Percentiles rank a stretch among this genome's conserved stretches.
Conservation (phyloP, 805 yeast genomes). For the Nakazawaea molendinolei region DNA sequence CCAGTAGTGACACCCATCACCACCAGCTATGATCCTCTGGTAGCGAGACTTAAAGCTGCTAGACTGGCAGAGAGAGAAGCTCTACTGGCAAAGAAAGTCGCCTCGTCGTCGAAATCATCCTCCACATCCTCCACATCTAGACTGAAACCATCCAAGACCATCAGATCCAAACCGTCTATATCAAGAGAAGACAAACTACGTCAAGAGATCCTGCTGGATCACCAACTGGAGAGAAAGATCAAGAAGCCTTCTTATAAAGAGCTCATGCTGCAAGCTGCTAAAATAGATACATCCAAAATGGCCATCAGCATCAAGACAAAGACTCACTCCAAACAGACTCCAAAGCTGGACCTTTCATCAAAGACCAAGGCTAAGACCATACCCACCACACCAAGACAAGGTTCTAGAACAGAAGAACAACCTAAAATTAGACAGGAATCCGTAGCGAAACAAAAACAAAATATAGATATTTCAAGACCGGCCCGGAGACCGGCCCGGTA, state of each 20-base stretch:
- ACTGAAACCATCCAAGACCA: slow-evolving; percentile 8
- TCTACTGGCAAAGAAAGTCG: slow-evolving; percentile 24
- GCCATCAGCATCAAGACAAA: slow-evolving; percentile 26
- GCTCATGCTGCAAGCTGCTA: slow-evolving; percentile 61
- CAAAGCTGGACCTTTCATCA: not conserved
- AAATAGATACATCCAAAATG: slow-evolving; percentile 44
- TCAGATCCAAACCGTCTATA: slow-evolving; percentile 14
- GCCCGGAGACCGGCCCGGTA: slow-evolving; percentile 15
- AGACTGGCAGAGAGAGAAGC: slow-evolving; percentile 49
- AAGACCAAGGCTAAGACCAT: not conserved
- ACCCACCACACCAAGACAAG: not conserved
- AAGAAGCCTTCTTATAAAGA: slow-evolving; percentile 57
- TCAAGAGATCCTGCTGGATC: slow-evolving; percentile 4
- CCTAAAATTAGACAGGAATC: too few relatives aligned
- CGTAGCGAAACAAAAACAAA: too few relatives aligned
- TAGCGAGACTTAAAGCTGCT: slow-evolving; percentile 59
- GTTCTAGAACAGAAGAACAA: too few relatives aligned
- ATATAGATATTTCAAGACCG: too few relatives aligned
- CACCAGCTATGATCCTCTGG: slow-evolving; percentile 56
- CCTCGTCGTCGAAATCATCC: slow-evolving; percentile 13
- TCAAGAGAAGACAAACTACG: slow-evolving; percentile 5
- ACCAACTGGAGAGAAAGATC: slow-evolving; percentile 17
- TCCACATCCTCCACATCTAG: slow-evolving; percentile 4
- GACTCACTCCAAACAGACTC: slow-evolving; percentile 18
- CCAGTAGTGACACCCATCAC: slow-evolving; percentile 13